Evolutionary conservation across 2,329 filamentous ascomycete species (phyloP).

Genomic region (Paraphoma sp.): DNA sequence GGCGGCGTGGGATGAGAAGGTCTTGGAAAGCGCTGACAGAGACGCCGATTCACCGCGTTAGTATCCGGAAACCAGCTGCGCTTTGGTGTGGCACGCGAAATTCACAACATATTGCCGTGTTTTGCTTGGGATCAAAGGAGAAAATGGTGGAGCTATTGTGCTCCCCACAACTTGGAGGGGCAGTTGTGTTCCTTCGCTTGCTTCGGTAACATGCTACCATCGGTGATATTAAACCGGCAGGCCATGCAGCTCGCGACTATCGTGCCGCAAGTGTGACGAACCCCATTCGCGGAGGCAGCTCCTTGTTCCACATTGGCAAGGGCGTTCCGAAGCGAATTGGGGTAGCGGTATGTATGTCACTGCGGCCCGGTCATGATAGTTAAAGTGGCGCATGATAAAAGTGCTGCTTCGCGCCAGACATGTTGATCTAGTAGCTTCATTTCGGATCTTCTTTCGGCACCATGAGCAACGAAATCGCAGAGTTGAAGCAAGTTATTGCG

Average conservation of each 20-base stretch:
- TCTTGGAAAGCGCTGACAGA: neutral
- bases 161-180: constrained; percentile 4
- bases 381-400: constrained; percentile 16
- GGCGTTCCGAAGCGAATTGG: constrained; percentile 11
- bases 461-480: constrained; percentile 38
- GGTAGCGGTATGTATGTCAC: constrained; percentile 10
- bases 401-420: neutral
- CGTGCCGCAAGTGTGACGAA: constrained; percentile 21
- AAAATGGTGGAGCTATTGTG: neutral
- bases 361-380: constrained; percentile 7
- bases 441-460: constrained; percentile 6
- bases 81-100: neutral
- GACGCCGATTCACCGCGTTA: neutral
- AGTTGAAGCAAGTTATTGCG: constrained; percentile 35
- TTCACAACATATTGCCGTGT: neutral
- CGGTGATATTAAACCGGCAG: constrained; percentile 33
- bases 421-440: neutral
- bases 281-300: constrained; percentile 14
- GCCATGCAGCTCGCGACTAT: constrained; percentile 10
- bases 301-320: constrained; percentile 13
- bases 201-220: constrained; percentile 10
- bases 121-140: neutral
- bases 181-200: neutral
- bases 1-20: neutral
- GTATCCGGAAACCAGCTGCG: neutral